These are phyloP conservation scores for Verticillium zaregamsianum DNA, from an alignment of 2,329 filamentous ascomycete genomes.

Conservation along the genomic window DNA sequence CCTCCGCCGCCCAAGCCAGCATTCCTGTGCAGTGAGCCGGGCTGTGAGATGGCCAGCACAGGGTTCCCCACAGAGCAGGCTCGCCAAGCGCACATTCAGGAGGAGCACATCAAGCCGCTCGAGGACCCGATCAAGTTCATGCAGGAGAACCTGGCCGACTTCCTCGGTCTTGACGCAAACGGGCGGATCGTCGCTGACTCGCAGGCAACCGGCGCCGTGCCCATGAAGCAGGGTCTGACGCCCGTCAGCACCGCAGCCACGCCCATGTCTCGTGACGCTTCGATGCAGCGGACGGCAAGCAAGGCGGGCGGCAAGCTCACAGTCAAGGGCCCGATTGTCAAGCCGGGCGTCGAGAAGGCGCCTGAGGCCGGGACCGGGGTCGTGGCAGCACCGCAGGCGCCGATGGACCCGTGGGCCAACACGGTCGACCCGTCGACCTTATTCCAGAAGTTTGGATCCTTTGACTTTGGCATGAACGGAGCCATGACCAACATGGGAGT, in stretches of 20 bases:
- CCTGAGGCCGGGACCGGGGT: conserved; percentile 21
- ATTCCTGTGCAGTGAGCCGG: conserved; percentile 47
- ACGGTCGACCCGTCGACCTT: conserved; percentile 37
- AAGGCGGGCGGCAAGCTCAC: conserved; percentile 33
- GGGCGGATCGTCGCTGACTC: conserved; percentile 31
- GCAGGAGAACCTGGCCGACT: conserved; percentile 42
- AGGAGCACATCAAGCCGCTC: conserved; percentile 54
- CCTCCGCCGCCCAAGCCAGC: conserved; percentile 29
- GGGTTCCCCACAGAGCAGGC: conserved; percentile 53
- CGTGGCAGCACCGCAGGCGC: conserved; percentile 12
- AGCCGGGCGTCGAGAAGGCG: conserved; percentile 21
- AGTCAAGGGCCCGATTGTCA: conserved; percentile 23
- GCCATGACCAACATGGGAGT: conserved; percentile 49
- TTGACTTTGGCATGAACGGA: conserved; percentile 38
- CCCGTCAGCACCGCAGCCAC: conserved; percentile 37
- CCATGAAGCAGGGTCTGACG: conserved; percentile 44
- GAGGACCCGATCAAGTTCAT: conserved; percentile 52
- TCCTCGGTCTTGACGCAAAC: conserved; percentile 48
- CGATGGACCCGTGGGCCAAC: conserved; percentile 30
- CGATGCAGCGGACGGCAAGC: conserved; percentile 48
- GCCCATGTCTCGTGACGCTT: conserved; percentile 46
- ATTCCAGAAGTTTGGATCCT: conserved; percentile 32
- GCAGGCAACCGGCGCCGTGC: conserved; percentile 31
- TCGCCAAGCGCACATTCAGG: conserved; percentile 47
- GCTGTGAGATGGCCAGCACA: conserved; percentile 46